These are phyloP conservation scores for Annulohypoxylon maeteangense DNA, from an alignment of 495 filamentous ascomycete genomes.

Conservation along the genomic window DNA sequence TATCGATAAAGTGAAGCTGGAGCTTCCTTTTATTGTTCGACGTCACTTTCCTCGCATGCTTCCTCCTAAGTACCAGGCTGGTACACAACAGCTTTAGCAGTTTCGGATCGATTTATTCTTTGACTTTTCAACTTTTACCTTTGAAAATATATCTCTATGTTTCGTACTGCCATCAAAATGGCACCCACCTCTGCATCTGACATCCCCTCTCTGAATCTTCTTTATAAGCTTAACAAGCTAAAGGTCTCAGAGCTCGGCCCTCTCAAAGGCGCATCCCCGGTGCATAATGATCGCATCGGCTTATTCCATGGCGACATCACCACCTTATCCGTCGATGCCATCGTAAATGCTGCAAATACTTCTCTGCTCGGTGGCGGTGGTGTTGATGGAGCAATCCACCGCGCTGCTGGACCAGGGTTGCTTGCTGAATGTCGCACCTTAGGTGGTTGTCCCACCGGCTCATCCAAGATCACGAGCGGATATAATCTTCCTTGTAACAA, in stretches of 20 bases:
- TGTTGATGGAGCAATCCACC: slow-evolving; percentile 89
- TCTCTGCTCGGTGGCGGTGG: slow-evolving; percentile 85
- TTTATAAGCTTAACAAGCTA: slow-evolving; percentile 66
- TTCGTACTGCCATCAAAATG: slow-evolving; percentile 43
- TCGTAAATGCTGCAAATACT: slow-evolving; percentile 92
- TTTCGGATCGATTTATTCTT: no score
- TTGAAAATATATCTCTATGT: slow-evolving; percentile 6
- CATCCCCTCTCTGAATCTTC: slow-evolving; percentile 72
- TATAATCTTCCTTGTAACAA: slow-evolving; percentile 79
- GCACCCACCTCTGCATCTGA: slow-evolving; percentile 50
- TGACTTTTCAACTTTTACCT: not conserved
- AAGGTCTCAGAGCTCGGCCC: slow-evolving; percentile 29
- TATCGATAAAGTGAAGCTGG: no score
- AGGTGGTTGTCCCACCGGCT: slow-evolving; percentile 78
- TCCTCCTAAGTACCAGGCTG: no score
- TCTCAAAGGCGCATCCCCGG: slow-evolving; percentile 30
- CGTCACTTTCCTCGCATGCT: no score
- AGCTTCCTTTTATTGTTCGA: no score
- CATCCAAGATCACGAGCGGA: slow-evolving; percentile 83
- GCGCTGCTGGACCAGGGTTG: slow-evolving; percentile 76
- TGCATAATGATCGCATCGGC: slow-evolving; percentile 77
- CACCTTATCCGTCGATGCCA: slow-evolving; percentile 77
- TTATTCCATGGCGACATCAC: slow-evolving; percentile 86
- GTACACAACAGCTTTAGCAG: no score
- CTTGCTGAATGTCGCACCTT: slow-evolving; percentile 74